Percentiles rank a stretch among this genome's conserved stretches.
Evolutionary conservation across 192 early-diverging fungal genomes (phyloP).

Genomic region (Ambispora gerdemannii): DNA sequence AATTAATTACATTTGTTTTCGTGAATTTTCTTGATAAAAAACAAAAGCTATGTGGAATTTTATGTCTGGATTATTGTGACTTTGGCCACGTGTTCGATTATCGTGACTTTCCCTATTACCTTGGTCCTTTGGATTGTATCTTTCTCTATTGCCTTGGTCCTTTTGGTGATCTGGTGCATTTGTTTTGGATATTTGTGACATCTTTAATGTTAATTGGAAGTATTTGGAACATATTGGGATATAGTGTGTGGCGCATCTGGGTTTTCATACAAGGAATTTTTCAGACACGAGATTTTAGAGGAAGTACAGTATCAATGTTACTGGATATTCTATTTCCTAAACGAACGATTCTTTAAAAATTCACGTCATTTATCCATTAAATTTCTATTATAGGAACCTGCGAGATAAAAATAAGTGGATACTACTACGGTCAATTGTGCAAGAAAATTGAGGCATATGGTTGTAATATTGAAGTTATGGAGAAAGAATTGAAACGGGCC

Average conservation of each 20-base stretch:
- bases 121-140: no score
- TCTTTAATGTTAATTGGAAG: conserved; percentile 1
- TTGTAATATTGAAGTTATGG: background rate
- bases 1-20: no score
- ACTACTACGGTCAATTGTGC: conserved; percentile 8
- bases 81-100: no score
- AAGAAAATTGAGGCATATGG: background rate
- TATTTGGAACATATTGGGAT: conserved; percentile 9
- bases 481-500: background rate
- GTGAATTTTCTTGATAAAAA: no score
- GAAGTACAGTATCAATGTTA: conserved; percentile 12
- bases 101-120: no score
- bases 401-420: conserved; percentile 9
- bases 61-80: no score
- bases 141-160: conserved; percentile 1
- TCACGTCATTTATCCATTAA: background rate
- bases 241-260: conserved; percentile 5
- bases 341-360: conserved; percentile 12
- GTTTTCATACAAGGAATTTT: conserved; percentile 16
- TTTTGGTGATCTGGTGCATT: conserved; percentile 12
- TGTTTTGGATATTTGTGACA: conserved; percentile 14
- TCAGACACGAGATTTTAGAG: conserved; percentile 10
- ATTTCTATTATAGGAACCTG: conserved; percentile 10
- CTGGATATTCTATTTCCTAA: conserved; percentile 4
- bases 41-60: no score